phyloP scores from a whole-genome alignment of 495 filamentous ascomycete species.

The Podospora didyma region DNA sequence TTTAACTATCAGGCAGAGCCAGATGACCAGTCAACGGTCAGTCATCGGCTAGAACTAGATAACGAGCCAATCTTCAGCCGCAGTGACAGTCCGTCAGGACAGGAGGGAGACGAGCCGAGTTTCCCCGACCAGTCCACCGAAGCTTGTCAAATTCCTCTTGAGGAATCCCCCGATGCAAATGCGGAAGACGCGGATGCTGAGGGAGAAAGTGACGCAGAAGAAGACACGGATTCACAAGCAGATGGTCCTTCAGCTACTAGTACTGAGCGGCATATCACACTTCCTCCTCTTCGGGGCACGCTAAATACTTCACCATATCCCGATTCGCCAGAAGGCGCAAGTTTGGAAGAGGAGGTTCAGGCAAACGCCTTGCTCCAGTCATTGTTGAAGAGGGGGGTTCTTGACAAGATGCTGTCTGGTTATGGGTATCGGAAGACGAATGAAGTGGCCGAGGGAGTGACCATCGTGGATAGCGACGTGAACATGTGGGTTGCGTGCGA shows the following conservation, averaged over 20 bases:
- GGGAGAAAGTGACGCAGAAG: no score
- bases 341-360: conserved; percentile 23
- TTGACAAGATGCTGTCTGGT: conserved; percentile 23
- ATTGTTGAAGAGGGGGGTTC: conserved; percentile 15
- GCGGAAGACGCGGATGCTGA: background rate
- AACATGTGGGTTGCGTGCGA: conserved; percentile 33
- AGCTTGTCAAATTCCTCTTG: background rate
- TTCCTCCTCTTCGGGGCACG: background rate
- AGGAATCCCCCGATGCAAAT: background rate
- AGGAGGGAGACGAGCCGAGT: background rate
- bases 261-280: background rate
- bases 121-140: background rate
- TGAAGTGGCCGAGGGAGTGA: conserved; percentile 3
- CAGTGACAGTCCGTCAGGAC: background rate
- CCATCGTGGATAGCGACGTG: no score
- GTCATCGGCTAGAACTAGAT: no score
- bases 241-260: background rate
- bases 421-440: conserved; percentile 30
- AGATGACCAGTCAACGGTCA: no score
- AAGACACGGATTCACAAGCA: no score
- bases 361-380: conserved; percentile 9
- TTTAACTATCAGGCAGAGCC: no score
- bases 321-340: background rate
- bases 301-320: background rate
- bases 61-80: background rate